Percentiles rank a stretch among this genome's conserved stretches.
Conservation (phyloP, 805 yeast species). For the Starmerella floris region DNA sequence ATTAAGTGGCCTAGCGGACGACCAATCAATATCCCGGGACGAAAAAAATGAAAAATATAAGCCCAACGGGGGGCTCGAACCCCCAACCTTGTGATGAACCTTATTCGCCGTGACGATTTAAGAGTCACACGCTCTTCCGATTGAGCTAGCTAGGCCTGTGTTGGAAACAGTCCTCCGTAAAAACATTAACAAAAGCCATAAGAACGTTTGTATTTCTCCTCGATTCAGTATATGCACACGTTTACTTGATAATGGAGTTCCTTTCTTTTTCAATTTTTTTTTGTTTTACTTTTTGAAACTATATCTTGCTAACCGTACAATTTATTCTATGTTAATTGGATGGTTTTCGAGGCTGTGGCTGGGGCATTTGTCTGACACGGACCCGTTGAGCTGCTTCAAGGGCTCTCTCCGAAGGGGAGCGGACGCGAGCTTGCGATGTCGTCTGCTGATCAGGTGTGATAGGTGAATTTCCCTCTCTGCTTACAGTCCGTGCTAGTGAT, state of each 20-base stretch:
- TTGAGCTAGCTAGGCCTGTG: constrained; percentile 19
- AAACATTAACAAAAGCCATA: too few species aligned
- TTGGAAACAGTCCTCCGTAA: too few species aligned
- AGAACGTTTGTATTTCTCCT: too few species aligned
- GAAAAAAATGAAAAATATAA: constrained; percentile 5
- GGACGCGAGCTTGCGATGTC: neutral
- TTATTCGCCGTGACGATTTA: constrained; percentile 6
- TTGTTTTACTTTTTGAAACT: too few species aligned
- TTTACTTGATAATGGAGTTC: too few species aligned
- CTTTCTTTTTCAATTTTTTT: too few species aligned
- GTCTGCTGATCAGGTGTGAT: constrained; percentile 10
- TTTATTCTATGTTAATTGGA: too few species aligned
- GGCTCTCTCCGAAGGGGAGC: constrained; percentile 15
- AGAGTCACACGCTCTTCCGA: constrained; percentile 22
- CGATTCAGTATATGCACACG: too few species aligned
- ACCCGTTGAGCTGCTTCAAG: constrained; percentile 15
- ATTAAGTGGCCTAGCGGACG: too few species aligned
- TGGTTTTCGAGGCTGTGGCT: neutral
- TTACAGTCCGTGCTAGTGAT: too few species aligned
- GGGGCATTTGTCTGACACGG: constrained; percentile 1
- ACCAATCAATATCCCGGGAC: too few species aligned
- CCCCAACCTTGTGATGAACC: constrained; percentile 21
- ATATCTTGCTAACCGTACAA: too few species aligned
- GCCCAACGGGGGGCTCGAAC: constrained; percentile 23
- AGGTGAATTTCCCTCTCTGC: constrained; percentile 4